Evolutionary conservation across 805 yeast species (phyloP).

Genomic region (Cyberlindnera euphorbiae): DNA sequence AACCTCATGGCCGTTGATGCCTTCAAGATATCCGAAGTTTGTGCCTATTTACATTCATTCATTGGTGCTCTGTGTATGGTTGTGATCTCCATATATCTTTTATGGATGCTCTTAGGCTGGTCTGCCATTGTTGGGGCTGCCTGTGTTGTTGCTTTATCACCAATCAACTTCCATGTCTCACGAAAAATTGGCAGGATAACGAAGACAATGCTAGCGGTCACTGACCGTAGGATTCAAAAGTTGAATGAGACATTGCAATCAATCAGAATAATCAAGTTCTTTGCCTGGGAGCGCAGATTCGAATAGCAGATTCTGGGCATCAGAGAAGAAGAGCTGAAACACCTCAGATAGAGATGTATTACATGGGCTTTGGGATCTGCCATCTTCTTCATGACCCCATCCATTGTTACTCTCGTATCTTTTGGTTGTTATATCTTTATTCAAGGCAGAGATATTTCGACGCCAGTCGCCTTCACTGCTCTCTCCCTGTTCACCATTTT

Average conservation of each 20-base stretch:
- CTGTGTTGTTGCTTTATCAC: slow-evolving; percentile 59
- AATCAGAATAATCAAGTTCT: slow-evolving; percentile 88
- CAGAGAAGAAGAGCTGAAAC: slow-evolving; percentile 67
- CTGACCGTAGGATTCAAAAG: slow-evolving; percentile 91
- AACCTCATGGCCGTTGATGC: slow-evolving; percentile 97
- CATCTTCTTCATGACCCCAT: slow-evolving; percentile 71
- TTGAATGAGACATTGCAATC: slow-evolving; percentile 89
- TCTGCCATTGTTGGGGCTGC: slow-evolving; percentile 80
- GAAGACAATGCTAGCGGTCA: slow-evolving; percentile 64
- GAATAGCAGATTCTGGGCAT: slow-evolving; percentile 62
- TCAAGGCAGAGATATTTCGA: slow-evolving; percentile 67
- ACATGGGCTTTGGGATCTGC: slow-evolving; percentile 65
- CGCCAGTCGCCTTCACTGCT: slow-evolving; percentile 93
- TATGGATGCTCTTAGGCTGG: slow-evolving; percentile 76
- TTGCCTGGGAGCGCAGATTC: slow-evolving; percentile 93
- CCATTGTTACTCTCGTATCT: slow-evolving; percentile 72
- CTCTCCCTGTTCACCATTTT: slow-evolving; percentile 80
- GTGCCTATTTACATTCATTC: slow-evolving; percentile 85
- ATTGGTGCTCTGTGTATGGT: slow-evolving; percentile 71
- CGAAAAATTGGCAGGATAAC: slow-evolving; percentile 59
- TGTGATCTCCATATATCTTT: slow-evolving; percentile 55
- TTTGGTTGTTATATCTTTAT: slow-evolving; percentile 77
- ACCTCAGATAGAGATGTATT: slow-evolving; percentile 52
- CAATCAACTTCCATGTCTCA: slow-evolving; percentile 69
- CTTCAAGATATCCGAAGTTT: slow-evolving; percentile 89